phyloP scores from a whole-genome alignment of 805 yeast genomes.

The Zygoascus biomembranicola region DNA sequence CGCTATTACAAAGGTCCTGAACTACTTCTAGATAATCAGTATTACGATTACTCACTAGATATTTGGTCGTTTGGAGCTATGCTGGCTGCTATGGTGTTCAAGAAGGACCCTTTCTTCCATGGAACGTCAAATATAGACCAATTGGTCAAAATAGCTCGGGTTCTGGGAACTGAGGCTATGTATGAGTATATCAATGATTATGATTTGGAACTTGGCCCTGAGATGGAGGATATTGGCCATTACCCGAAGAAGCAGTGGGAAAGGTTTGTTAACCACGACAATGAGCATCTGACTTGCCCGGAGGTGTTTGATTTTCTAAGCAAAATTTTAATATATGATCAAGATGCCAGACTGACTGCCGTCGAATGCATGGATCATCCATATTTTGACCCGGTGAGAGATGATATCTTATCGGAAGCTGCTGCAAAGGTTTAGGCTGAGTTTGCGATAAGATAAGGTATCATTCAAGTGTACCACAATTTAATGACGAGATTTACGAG shows the following conservation, averaged over 20 bases:
- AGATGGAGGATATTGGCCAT: constrained; percentile 74
- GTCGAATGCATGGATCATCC: constrained; percentile 77
- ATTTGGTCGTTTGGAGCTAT: constrained; percentile 90
- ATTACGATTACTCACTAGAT: constrained; percentile 82
- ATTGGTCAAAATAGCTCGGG: constrained; percentile 80
- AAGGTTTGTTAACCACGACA: constrained; percentile 62
- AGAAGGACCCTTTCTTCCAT: constrained; percentile 86
- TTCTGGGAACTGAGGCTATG: constrained; percentile 75
- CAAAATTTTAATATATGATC: constrained; percentile 70
- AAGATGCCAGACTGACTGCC: constrained; percentile 81
- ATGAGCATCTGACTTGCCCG: constrained; percentile 55
- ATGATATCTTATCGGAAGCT: not conserved
- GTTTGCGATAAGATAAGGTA: not conserved
- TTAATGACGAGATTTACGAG: not conserved
- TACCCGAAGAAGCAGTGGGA: constrained; percentile 80
- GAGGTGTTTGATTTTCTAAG: constrained; percentile 77
- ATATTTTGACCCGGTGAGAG: constrained; percentile 42
- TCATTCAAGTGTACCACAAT: not conserved
- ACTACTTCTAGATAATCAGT: constrained; percentile 68
- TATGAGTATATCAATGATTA: constrained; percentile 60
- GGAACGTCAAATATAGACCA: constrained; percentile 90
- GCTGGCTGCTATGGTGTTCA: constrained; percentile 82
- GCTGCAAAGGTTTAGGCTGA: not conserved
- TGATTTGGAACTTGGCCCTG: constrained; percentile 59
- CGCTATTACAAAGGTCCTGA: constrained; percentile 92